Evolutionary conservation across 1,284 basidiomycete species (phyloP).

Genomic region (Fomes fomentarius): DNA sequence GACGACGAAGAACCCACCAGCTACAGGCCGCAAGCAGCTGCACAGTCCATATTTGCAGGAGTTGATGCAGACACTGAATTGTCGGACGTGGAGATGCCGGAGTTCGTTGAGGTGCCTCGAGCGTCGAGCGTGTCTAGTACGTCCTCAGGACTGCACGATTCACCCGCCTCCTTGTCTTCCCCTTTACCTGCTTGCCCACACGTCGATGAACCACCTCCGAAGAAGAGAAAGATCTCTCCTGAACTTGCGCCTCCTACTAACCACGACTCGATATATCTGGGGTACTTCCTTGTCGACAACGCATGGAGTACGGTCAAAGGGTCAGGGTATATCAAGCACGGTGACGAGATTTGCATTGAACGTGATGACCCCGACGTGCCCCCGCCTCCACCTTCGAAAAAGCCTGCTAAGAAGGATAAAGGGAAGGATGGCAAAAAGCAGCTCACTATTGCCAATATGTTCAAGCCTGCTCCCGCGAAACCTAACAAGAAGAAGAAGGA

Average conservation of each 20-base stretch:
- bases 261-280: constrained; percentile 51
- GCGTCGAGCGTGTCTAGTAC: constrained; percentile 46
- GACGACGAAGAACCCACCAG: constrained; percentile 51
- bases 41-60: background rate
- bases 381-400: constrained; percentile 21
- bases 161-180: constrained; percentile 33
- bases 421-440: constrained; percentile 59
- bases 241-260: background rate
- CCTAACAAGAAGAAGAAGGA: constrained; percentile 59
- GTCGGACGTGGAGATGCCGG: constrained; percentile 41
- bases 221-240: constrained; percentile 51
- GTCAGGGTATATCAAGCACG: constrained; percentile 64
- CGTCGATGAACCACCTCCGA: constrained; percentile 35
- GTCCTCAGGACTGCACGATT: constrained; percentile 32
- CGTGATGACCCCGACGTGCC: constrained; percentile 51
- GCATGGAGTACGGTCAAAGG: constrained; percentile 83
- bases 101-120: constrained; percentile 31
- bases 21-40: background rate
- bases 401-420: constrained; percentile 28
- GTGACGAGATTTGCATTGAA: constrained; percentile 63
- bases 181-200: constrained; percentile 2
- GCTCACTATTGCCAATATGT: constrained; percentile 63
- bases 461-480: constrained; percentile 57
- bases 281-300: constrained; percentile 72
- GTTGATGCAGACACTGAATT: constrained; percentile 51